Conservation (phyloP, 768 basidiomycete species). For the Termitomyces sp. region DNA sequence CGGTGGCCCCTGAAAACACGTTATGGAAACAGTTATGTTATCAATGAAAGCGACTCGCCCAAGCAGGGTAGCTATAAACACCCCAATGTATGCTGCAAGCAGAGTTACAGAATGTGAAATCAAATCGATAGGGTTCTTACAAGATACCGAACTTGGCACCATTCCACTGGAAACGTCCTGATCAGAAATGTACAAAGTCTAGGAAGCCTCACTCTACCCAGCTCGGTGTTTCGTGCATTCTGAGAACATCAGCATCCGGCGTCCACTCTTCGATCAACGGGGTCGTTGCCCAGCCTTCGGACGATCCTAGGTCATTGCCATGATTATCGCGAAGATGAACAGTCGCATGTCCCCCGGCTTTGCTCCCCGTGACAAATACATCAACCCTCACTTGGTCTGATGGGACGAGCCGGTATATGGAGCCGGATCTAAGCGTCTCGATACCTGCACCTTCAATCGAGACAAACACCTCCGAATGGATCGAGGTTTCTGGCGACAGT, state of each 20-base stretch:
- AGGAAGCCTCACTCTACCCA: conserved; percentile 33
- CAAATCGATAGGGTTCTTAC: conserved; percentile 24
- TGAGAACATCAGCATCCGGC: conserved; percentile 27
- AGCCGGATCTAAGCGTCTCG: conserved; percentile 35
- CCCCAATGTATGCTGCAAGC: conserved; percentile 43
- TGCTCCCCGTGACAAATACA: conserved; percentile 37
- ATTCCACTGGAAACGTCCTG: conserved; percentile 31
- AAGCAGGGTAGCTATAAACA: conserved; percentile 42
- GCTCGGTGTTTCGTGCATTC: conserved; percentile 44
- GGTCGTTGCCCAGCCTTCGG: conserved; percentile 30
- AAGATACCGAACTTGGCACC: conserved; percentile 53
- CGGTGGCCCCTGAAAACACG: conserved; percentile 27
- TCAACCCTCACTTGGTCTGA: conserved; percentile 46
- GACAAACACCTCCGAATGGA: conserved; percentile 27
- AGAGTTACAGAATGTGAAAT: background rate
- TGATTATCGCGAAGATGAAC: conserved; percentile 26
- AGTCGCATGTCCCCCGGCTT: conserved; percentile 21
- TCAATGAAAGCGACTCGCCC: conserved; percentile 15
- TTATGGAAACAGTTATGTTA: background rate
- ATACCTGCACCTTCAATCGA: conserved; percentile 33
- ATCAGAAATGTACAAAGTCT: background rate
- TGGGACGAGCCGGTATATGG: conserved; percentile 39
- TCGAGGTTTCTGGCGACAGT: conserved; percentile 21
- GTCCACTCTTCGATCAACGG: conserved; percentile 37
- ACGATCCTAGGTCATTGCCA: conserved; percentile 29